phyloP scores from a whole-genome alignment of 768 basidiomycete genomes.

The Suillus subluteus region DNA sequence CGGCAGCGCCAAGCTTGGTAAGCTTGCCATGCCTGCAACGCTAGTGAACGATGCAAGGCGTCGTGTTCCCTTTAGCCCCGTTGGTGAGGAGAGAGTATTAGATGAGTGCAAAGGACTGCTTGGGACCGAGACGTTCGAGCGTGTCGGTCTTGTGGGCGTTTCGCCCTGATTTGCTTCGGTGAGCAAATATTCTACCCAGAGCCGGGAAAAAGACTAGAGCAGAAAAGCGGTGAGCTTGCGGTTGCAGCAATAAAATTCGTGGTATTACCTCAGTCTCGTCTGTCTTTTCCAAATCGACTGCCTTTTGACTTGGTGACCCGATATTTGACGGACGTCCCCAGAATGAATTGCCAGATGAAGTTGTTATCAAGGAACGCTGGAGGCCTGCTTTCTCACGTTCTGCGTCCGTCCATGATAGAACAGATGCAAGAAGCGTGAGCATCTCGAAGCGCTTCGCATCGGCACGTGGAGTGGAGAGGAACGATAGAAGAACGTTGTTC shows the following conservation, averaged over 20 bases:
- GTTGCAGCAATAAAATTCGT: conserved; percentile 3
- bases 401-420: conserved; percentile 90
- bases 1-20: conserved; percentile 44
- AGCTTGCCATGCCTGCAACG: conserved; percentile 40
- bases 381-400: conserved; percentile 93
- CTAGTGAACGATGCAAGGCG: conserved; percentile 44
- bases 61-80: conserved; percentile 33
- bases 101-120: conserved; percentile 36
- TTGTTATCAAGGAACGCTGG: conserved; percentile 49
- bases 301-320: conserved; percentile 36
- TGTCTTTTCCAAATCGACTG: conserved; percentile 71
- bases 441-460: conserved; percentile 98
- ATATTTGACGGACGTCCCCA: conserved; percentile 31
- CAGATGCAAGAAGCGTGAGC: conserved; percentile 83
- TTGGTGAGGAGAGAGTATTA: conserved; percentile 29
- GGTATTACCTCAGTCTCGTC: conserved; percentile 78
- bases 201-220: conserved; percentile 88
- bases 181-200: conserved; percentile 98
- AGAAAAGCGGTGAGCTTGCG: neutral
- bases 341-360: conserved; percentile 23
- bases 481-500: conserved; percentile 90
- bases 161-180: conserved; percentile 73
- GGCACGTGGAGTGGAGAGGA: conserved; percentile 86
- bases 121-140: conserved; percentile 43
- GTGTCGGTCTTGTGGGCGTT: conserved; percentile 30